Evolutionary conservation across 352 stramenopile species (phyloP).

Genomic region (Phytophthora nicotianae): DNA sequence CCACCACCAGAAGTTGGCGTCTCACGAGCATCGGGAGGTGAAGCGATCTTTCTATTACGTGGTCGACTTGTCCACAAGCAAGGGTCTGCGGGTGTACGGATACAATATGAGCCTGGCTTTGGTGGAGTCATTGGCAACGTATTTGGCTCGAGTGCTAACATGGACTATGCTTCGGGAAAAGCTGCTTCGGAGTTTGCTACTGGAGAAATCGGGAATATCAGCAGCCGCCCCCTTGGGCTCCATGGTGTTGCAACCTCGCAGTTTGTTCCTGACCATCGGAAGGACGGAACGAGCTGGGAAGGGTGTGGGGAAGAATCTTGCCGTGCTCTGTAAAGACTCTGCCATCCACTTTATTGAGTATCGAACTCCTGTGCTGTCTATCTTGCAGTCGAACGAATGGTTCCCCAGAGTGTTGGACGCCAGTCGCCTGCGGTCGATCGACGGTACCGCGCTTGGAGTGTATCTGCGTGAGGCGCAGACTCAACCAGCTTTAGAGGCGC

Average conservation of each 20-base stretch:
- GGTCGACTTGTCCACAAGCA: slow-evolving; percentile 64
- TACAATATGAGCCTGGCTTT: slow-evolving; percentile 82
- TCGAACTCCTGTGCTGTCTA: slow-evolving; percentile 43
- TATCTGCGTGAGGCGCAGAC: slow-evolving; percentile 68
- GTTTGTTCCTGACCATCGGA: slow-evolving; percentile 40
- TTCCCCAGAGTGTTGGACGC: slow-evolving; percentile 58
- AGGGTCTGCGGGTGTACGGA: slow-evolving; percentile 63
- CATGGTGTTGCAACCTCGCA: slow-evolving; percentile 66
- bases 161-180: slow-evolving; percentile 77
- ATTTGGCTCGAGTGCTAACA: slow-evolving; percentile 65
- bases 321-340: slow-evolving; percentile 54
- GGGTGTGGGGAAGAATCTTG: slow-evolving; percentile 33
- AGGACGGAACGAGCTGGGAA: slow-evolving; percentile 44
- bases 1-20: slow-evolving; percentile 21
- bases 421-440: slow-evolving; percentile 45
- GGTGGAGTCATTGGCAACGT: slow-evolving; percentile 57
- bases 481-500: slow-evolving; percentile 31
- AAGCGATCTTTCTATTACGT: slow-evolving; percentile 82
- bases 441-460: slow-evolving; percentile 53
- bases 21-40: slow-evolving; percentile 19
- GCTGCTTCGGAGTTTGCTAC: slow-evolving; percentile 58
- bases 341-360: slow-evolving; percentile 68
- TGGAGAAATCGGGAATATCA: slow-evolving; percentile 65
- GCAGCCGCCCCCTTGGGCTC: slow-evolving; percentile 50
- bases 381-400: slow-evolving; percentile 48